These are phyloP conservation scores for Cutaneotrichosporon cyanovorans DNA, from an alignment of 1,284 basidiomycete species.

Conservation along the genomic window DNA sequence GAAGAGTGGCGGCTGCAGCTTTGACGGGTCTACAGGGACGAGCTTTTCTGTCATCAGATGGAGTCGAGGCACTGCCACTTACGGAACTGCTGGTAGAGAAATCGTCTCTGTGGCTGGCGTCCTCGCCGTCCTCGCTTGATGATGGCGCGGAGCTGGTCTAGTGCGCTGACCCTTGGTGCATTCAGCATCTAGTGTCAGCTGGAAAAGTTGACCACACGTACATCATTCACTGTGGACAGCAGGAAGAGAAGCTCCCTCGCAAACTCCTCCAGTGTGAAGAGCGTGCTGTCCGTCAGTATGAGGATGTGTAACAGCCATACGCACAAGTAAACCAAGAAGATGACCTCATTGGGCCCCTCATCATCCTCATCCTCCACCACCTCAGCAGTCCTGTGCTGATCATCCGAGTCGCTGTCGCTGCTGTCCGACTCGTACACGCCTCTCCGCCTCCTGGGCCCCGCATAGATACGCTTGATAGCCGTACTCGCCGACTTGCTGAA, in stretches of 20 bases:
- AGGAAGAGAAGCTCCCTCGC: constrained; percentile 70
- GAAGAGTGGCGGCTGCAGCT: constrained; percentile 58
- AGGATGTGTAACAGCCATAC: constrained; percentile 27
- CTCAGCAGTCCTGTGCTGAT: constrained; percentile 34
- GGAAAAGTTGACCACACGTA: constrained; percentile 1
- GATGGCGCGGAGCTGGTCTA: constrained; percentile 29
- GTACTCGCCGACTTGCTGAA: constrained; percentile 63
- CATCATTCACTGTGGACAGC: constrained; percentile 67
- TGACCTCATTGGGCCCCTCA: constrained; percentile 48
- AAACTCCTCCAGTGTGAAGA: constrained; percentile 90
- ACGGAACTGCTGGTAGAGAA: constrained; percentile 40
- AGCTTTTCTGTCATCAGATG: constrained; percentile 52
- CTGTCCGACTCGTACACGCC: constrained; percentile 30
- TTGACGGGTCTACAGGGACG: constrained; percentile 53
- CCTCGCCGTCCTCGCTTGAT: constrained; percentile 11
- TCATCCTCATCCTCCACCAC: constrained; percentile 42
- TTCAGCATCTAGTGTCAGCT: constrained; percentile 27
- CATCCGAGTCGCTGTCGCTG: constrained; percentile 13
- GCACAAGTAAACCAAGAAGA: constrained; percentile 85
- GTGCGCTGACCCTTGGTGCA: constrained; percentile 20
- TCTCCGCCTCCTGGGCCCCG: constrained; percentile 43
- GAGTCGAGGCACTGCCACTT: constrained; percentile 6
- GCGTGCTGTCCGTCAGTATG: constrained; percentile 66
- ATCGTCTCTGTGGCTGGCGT: constrained; percentile 2
- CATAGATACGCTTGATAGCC: constrained; percentile 67